Percentiles rank a stretch among this genome's conserved stretches.
Evolutionary conservation across 2,329 filamentous ascomycete species (phyloP).

Genomic region (Simplicillium aogashimaense): DNA sequence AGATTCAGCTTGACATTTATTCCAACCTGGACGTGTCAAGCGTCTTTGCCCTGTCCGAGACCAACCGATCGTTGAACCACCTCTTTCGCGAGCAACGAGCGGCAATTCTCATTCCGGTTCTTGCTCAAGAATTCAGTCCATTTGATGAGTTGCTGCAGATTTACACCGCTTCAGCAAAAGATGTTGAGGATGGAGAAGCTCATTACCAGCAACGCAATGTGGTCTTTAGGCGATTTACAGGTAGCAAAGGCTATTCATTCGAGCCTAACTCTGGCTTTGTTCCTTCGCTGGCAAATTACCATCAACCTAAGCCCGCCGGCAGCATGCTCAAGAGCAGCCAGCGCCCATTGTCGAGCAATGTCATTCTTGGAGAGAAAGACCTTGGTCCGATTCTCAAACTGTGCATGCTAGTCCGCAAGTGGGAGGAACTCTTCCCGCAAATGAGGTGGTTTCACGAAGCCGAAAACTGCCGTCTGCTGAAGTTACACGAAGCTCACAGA

Average conservation of each 20-base stretch:
- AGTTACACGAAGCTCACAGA: constrained; percentile 29
- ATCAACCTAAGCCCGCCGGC: neutral
- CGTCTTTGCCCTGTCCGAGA: constrained; percentile 26
- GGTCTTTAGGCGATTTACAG: constrained; percentile 25
- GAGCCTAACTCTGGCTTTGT: neutral
- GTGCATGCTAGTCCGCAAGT: constrained; percentile 25
- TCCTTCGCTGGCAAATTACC: neutral
- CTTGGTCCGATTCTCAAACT: constrained; percentile 20
- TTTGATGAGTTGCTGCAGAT: constrained; percentile 36
- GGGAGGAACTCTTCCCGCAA: constrained; percentile 30
- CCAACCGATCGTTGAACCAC: constrained; percentile 24
- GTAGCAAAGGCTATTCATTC: constrained; percentile 19
- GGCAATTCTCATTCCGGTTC: constrained; percentile 30
- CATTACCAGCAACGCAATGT: constrained; percentile 28
- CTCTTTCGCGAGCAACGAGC: constrained; percentile 31
- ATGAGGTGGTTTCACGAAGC: constrained; percentile 36
- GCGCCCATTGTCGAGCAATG: constrained; percentile 9
- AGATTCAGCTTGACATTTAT: constrained; percentile 39
- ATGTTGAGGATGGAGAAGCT: constrained; percentile 19
- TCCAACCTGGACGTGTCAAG: constrained; percentile 30
- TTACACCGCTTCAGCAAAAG: constrained; percentile 29
- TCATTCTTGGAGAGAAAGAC: constrained; percentile 21
- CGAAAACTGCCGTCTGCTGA: constrained; percentile 33
- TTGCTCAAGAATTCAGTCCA: constrained; percentile 31
- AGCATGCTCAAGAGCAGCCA: neutral